Evolutionary conservation across 306 rosid genomes (phyloP).

Genomic region (Mimosa pudica): DNA sequence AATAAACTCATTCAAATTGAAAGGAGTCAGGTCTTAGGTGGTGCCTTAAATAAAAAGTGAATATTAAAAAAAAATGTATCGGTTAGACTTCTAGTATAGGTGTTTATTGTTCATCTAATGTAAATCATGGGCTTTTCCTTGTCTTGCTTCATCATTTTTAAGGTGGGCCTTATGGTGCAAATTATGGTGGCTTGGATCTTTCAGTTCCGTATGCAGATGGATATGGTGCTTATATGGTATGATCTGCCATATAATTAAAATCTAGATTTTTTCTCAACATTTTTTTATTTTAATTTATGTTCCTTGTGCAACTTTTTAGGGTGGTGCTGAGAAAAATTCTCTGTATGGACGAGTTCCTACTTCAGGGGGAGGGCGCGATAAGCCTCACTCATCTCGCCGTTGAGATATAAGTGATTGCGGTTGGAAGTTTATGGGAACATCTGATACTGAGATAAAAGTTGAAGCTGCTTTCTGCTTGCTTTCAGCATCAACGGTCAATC

Average conservation of each 20-base stretch:
- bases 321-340: constrained; percentile 63
- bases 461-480: constrained; percentile 53
- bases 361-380: constrained; percentile 72
- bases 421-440: constrained; percentile 34
- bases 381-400: constrained; percentile 68
- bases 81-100: not conserved
- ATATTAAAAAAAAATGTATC: constrained; percentile 7
- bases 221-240: constrained; percentile 74
- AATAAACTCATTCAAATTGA: not conserved
- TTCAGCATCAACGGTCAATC: constrained; percentile 46
- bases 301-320: constrained; percentile 49
- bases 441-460: constrained; percentile 36
- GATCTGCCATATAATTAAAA: constrained; percentile 29
- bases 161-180: constrained; percentile 77
- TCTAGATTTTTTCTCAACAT: constrained; percentile 22
- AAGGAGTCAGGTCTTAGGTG: not conserved
- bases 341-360: constrained; percentile 59
- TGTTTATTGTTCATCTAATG: constrained; percentile 20
- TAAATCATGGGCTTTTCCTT: not conserved
- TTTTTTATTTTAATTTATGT: constrained; percentile 27
- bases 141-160: constrained; percentile 41
- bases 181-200: constrained; percentile 52
- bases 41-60: constrained; percentile 10
- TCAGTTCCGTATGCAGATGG: constrained; percentile 65
- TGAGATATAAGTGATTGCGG: constrained; percentile 45